Percentiles rank a stretch among this genome's conserved stretches.
phyloP scores from a whole-genome alignment of 352 stramenopile species.

The Phytophthora quininea region DNA sequence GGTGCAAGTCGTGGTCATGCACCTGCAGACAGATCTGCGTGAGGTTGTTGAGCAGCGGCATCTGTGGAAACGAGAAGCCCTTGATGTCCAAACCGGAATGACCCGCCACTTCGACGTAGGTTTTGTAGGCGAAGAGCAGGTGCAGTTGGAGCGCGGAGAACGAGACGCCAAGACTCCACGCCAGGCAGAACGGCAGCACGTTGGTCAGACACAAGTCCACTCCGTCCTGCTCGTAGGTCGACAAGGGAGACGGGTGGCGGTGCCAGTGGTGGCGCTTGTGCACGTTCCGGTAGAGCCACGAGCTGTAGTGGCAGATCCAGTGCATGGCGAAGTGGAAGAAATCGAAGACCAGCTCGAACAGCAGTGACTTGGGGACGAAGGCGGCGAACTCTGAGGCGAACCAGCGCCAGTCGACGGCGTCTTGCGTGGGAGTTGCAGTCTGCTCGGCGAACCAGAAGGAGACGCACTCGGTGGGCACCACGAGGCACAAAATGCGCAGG shows the following conservation, averaged over 20 bases:
- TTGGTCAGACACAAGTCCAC: conserved; percentile 83
- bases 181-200: conserved; percentile 67
- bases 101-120: conserved; percentile 88
- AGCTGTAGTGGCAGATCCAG: conserved; percentile 67
- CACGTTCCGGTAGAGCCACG: conserved; percentile 77
- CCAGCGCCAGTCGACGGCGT: conserved; percentile 17
- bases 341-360: conserved; percentile 88
- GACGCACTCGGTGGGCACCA: conserved; percentile 73
- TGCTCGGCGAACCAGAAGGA: conserved; percentile 58
- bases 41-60: conserved; percentile 64
- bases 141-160: conserved; percentile 71
- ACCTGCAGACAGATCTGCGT: conserved; percentile 68
- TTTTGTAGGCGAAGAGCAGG: conserved; percentile 88
- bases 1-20: conserved; percentile 87
- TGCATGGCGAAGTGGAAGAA: conserved; percentile 86
- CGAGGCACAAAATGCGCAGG: conserved; percentile 63
- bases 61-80: conserved; percentile 86
- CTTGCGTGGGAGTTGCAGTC: conserved; percentile 8
- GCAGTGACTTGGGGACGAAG: conserved; percentile 87
- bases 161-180: conserved; percentile 44
- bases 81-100: conserved; percentile 85
- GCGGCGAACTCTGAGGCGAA: conserved; percentile 49
- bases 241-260: conserved; percentile 75
- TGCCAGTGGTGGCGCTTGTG: conserved; percentile 88
- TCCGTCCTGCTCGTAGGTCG: conserved; percentile 85